Base-by-base conservation (phyloP, 2,329 filamentous ascomycete genomes). In the Colletotrichum musae region DNA sequence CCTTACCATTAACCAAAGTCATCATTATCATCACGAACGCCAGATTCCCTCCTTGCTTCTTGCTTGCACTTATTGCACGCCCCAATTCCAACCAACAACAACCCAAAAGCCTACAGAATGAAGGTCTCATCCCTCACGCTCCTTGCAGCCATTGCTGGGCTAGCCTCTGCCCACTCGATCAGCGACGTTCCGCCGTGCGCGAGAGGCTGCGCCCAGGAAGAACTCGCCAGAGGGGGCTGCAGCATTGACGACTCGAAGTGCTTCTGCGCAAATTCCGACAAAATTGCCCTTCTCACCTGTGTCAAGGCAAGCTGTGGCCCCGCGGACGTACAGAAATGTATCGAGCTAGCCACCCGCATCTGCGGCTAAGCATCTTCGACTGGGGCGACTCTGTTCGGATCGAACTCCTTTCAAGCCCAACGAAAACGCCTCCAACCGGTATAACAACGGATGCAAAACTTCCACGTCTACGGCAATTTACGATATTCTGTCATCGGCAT, bases 221-320 rank as follows among this genome's bases (percentile, higher is more conserved):
- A 57, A 12, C 21, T 64, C 36, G 16, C 56, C 18, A 57, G 32
- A 7, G 47, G 41, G 12, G 45, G 50, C 15, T 70, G 67, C 45
- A 24, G 41, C 5, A 6, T 54, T 16, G 43, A 24, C 21, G 28
- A 60, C 24, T 28, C 57, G n/a, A 67, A 61, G 28, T 70, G 67
- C 24, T 51, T 66, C 45, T 70, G 67, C 36, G 43, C 32, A 10
- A 67, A 70, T 26, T 62, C 51, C 18, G 43, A 70, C 10, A 56
- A 39, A 15, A 24, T 21, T 15, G 51, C 36, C 10, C 51, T 70
- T 2, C 6, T 70, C 10, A 26, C 45, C 36, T 70, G 67, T 28
- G 28, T 66, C 39, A 45, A 16, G 7, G 24, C 15, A 5, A 21
- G 16, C 4, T 70, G 67, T 56, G 57, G 28, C 36, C 21, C 45